These are phyloP conservation scores for Raddia distichophylla DNA, from an alignment of 176 grass and related monocot species.

Conservation along the genomic window DNA sequence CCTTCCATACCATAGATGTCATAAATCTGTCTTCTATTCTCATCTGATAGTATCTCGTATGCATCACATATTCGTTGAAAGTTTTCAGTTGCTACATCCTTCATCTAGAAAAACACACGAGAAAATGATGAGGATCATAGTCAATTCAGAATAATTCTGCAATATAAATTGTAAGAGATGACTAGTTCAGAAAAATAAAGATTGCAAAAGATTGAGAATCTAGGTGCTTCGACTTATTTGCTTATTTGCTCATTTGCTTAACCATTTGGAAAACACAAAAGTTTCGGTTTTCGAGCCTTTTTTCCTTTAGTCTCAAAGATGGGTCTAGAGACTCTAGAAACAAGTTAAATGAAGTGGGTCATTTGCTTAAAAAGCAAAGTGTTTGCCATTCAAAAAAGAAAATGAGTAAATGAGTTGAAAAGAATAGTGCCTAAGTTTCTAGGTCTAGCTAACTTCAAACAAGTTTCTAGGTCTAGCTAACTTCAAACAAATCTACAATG, in stretches of 20 bases:
- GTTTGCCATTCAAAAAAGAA: no score
- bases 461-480: not conserved
- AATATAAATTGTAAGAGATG: not conserved
- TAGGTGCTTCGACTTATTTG: no score
- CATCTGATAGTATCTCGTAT: slow-evolving; percentile 83
- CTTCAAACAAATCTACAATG: not conserved
- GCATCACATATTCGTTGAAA: slow-evolving; percentile 92
- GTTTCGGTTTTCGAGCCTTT: no score
- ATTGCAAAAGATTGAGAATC: slow-evolving; percentile 31
- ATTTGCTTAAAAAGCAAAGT: no score
- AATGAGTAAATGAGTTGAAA: no score
- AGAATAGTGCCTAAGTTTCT: no score
- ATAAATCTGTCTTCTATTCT: slow-evolving; percentile 95
- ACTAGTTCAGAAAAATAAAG: slow-evolving; percentile 31
- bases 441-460: not conserved
- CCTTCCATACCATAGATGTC: slow-evolving; percentile 99
- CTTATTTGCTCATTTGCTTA: no score
- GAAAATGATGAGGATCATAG: slow-evolving; percentile 31
- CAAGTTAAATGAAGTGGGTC: no score
- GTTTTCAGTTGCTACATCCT: slow-evolving; percentile 96
- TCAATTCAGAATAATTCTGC: slow-evolving; percentile 26
- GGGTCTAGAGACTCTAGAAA: no score
- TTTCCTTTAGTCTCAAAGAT: no score
- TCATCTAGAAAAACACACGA: slow-evolving; percentile 64
- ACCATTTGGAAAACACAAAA: no score